Evolutionary conservation across 192 early-diverging fungal genomes (phyloP).

Genomic region (Phycomyces blakesleeanus): DNA sequence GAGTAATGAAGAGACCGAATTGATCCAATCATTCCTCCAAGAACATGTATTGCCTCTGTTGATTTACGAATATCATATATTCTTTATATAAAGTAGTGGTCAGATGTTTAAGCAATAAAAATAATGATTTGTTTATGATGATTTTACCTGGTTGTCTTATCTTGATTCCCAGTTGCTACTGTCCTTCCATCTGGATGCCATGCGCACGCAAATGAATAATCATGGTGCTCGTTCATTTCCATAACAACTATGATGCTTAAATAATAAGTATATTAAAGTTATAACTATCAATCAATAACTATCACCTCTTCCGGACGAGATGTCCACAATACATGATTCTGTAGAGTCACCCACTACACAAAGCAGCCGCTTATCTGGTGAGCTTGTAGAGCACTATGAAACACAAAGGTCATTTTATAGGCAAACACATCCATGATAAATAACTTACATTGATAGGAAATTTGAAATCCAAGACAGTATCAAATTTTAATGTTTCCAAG

Average conservation of each 20-base stretch:
- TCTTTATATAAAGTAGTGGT: constrained; percentile 34
- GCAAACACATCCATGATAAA: background rate
- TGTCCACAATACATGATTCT: constrained; percentile 42
- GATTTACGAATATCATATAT: constrained; percentile 64
- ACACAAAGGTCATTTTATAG: background rate
- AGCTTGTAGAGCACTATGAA: constrained; percentile 55
- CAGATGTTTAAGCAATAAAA: constrained; percentile 11
- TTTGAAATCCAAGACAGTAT: constrained; percentile 35
- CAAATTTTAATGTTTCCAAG: constrained; percentile 36
- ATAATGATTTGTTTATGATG: background rate
- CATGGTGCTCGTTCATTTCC: constrained; percentile 54
- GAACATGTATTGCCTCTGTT: constrained; percentile 45
- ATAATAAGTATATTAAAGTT: constrained; percentile 12
- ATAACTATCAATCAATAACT: background rate
- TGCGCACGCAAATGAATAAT: constrained; percentile 67
- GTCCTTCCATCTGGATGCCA: constrained; percentile 55
- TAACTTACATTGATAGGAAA: constrained; percentile 59
- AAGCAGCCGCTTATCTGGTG: constrained; percentile 51
- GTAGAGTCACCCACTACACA: constrained; percentile 56
- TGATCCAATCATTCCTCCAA: constrained; percentile 50
- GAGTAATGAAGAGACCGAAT: constrained; percentile 58
- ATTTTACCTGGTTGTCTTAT: constrained; percentile 37
- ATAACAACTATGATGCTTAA: constrained; percentile 19
- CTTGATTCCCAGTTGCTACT: constrained; percentile 68
- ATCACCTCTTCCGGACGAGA: constrained; percentile 47